These are phyloP conservation scores for Umbilicus rupestris DNA, from an alignment of 164 flowering plant species.

Conservation along the genomic window DNA sequence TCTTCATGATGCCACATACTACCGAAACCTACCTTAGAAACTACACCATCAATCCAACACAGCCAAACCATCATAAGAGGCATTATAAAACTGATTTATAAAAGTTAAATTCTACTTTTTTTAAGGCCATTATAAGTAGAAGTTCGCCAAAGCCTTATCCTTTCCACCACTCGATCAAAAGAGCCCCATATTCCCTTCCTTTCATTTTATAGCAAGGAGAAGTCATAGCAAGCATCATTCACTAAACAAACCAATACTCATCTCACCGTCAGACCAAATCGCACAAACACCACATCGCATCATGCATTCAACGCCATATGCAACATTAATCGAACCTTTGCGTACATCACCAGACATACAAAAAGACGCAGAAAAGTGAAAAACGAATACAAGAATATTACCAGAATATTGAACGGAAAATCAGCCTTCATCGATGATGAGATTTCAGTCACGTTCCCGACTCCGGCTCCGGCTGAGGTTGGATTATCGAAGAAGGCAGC, in stretches of 20 bases:
- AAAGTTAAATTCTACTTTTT: too few relatives aligned
- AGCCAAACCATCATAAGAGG: too few relatives aligned
- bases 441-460: background rate
- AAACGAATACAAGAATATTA: background rate
- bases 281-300: background rate
- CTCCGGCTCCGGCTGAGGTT: background rate
- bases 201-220: too few relatives aligned
- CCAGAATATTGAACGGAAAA: background rate
- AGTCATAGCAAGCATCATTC: background rate
- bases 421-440: background rate
- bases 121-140: too few relatives aligned
- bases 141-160: too few relatives aligned
- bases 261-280: background rate
- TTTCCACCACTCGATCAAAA: too few relatives aligned
- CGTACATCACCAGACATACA: background rate
- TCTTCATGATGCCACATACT: too few relatives aligned
- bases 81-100: too few relatives aligned
- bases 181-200: too few relatives aligned
- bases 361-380: background rate
- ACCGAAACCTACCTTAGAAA: too few relatives aligned
- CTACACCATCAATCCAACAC: too few relatives aligned
- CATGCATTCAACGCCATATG: background rate
- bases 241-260: background rate
- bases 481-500: background rate
- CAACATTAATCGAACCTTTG: background rate